Percentiles rank a stretch among this genome's conserved stretches.
phyloP scores from a whole-genome alignment of 768 basidiomycete species.

The Leccinum boreale region DNA sequence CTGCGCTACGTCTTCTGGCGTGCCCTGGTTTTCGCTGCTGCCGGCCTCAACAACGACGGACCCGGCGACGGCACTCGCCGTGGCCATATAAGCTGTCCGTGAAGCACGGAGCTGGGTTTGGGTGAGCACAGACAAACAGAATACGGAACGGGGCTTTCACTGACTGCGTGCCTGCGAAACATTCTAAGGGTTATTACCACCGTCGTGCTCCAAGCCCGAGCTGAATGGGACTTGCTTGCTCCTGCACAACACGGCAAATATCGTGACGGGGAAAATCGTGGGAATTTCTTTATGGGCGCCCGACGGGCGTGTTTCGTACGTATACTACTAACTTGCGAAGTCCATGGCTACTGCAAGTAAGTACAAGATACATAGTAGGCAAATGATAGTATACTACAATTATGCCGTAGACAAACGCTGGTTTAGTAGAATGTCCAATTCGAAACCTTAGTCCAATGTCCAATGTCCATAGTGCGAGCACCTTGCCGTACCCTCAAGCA shows the following conservation, averaged over 20 bases:
- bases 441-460: background rate
- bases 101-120: constrained; percentile 22
- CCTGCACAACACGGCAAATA: constrained; percentile 2
- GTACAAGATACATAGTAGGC: too few relatives aligned
- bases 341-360: background rate
- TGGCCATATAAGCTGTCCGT: constrained; percentile 20
- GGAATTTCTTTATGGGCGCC: background rate
- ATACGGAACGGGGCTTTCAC: background rate
- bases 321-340: background rate
- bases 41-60: constrained; percentile 14
- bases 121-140: background rate
- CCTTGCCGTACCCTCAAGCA: background rate
- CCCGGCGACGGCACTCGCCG: constrained; percentile 13
- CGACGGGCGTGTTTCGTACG: too few relatives aligned
- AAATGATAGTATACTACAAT: background rate
- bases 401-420: background rate
- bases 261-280: constrained; percentile 16
- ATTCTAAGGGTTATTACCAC: constrained; percentile 5
- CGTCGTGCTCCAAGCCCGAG: constrained; percentile 2
- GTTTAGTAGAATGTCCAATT: background rate
- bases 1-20: background rate
- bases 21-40: constrained; percentile 2
- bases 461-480: background rate
- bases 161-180: constrained; percentile 27
- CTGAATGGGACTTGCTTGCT: background rate